Evolutionary conservation across 1,284 basidiomycete genomes (phyloP).

Genomic region (Leucoagaricus sp.): DNA sequence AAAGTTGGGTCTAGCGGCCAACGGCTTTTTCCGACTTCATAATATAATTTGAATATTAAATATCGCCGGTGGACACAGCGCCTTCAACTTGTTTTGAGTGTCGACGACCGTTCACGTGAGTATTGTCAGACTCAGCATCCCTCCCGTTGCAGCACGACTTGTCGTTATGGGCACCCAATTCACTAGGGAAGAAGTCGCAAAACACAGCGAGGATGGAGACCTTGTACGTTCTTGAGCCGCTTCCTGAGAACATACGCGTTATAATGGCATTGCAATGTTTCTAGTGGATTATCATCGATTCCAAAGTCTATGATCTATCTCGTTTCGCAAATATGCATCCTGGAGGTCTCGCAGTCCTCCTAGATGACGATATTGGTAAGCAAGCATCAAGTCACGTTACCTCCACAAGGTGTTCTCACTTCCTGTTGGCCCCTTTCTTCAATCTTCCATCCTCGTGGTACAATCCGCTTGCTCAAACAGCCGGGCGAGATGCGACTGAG

Average conservation of each 20-base stretch:
- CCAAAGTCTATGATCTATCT: slow-evolving; percentile 80
- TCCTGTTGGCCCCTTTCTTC: too few species aligned
- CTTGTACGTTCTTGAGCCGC: slow-evolving; percentile 26
- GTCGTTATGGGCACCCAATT: slow-evolving; percentile 44
- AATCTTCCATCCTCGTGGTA: too few species aligned
- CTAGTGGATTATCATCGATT: slow-evolving; percentile 84
- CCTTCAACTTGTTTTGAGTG: too few species aligned
- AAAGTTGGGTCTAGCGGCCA: too few species aligned
- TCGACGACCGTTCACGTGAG: too few species aligned
- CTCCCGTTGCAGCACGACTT: too few species aligned
- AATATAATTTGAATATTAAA: too few species aligned
- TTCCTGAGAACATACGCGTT: background rate
- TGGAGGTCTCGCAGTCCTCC: slow-evolving; percentile 75
- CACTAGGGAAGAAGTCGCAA: slow-evolving; percentile 42
- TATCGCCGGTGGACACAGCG: too few species aligned
- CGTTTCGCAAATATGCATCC: slow-evolving; percentile 83
- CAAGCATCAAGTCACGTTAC: background rate
- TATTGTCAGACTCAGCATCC: too few species aligned
- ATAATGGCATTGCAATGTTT: background rate
- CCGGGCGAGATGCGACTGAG: slow-evolving; percentile 82
- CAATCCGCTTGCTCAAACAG: slow-evolving; percentile 64
- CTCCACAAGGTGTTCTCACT: background rate
- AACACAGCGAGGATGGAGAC: slow-evolving; percentile 37
- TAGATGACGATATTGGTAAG: slow-evolving; percentile 72
- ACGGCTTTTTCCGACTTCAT: too few species aligned